Evolutionary conservation across 192 early-diverging fungal species (phyloP).

Genomic region (Backusella macrospora): DNA sequence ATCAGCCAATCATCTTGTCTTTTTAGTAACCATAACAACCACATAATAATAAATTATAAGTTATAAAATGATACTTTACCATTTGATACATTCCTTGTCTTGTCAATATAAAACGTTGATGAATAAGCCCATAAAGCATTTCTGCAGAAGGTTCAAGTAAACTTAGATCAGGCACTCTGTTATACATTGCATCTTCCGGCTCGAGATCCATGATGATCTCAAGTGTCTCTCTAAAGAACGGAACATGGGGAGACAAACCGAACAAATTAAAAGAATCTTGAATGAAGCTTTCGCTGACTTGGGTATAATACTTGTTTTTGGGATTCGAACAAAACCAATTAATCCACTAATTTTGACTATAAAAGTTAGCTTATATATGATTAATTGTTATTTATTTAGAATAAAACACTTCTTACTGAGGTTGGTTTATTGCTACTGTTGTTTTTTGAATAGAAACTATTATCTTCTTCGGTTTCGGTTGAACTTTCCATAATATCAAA

Average conservation of each 20-base stretch:
- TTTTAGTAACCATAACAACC: background rate
- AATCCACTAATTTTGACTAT: conserved; percentile 62
- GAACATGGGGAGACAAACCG: conserved; percentile 81
- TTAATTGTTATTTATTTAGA: background rate
- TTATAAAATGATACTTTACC: conserved; percentile 51
- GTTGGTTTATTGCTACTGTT: background rate
- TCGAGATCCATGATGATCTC: conserved; percentile 95
- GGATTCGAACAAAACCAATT: conserved; percentile 75
- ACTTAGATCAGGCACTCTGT: conserved; percentile 69
- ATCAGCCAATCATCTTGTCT: background rate
- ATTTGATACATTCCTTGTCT: conserved; percentile 84
- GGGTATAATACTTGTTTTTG: conserved; percentile 79
- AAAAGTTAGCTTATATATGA: conserved; percentile 8
- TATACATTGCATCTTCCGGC: conserved; percentile 57
- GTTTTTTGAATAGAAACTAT: background rate
- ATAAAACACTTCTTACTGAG: background rate
- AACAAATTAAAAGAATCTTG: conserved; percentile 98
- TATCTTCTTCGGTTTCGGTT: background rate
- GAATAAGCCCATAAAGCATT: conserved; percentile 92
- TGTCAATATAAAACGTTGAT: conserved; percentile 91
- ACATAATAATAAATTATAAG: conserved; percentile 29
- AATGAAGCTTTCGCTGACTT: conserved; percentile 80
- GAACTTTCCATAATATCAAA: conserved; percentile 1
- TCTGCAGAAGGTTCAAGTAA: conserved; percentile 86
- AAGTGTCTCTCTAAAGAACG: conserved; percentile 88